These are phyloP conservation scores for Mycena capillaripes DNA, from an alignment of 768 basidiomycete species.

Conservation along the genomic window DNA sequence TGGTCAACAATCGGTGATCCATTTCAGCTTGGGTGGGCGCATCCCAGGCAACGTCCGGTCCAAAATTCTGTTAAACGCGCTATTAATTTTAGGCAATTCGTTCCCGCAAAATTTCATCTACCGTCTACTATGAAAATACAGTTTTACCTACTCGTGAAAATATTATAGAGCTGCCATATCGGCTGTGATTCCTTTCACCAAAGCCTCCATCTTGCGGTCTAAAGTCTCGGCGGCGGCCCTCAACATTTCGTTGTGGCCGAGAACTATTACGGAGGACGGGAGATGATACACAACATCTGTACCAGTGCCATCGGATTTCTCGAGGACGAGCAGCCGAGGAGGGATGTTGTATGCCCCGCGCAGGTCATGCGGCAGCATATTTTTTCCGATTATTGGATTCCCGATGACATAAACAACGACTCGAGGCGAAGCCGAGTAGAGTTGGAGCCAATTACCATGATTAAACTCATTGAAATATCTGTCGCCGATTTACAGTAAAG, in stretches of 20 bases:
- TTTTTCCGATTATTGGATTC: slow-evolving; percentile 65
- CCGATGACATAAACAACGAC: slow-evolving; percentile 61
- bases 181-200: slow-evolving; percentile 53
- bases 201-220: slow-evolving; percentile 59
- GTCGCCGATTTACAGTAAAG: background rate
- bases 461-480: slow-evolving; percentile 59
- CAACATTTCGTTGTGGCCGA: slow-evolving; percentile 48
- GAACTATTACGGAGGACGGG: slow-evolving; percentile 60
- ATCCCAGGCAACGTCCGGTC: no score
- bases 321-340: slow-evolving; percentile 58
- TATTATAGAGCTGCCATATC: no score
- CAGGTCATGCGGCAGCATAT: slow-evolving; percentile 57
- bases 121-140: no score
- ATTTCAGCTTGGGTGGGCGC: no score
- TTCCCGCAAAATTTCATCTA: no score
- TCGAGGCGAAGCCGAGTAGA: slow-evolving; percentile 46
- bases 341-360: slow-evolving; percentile 59
- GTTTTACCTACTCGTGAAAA: no score
- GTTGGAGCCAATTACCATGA: slow-evolving; percentile 53
- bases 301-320: slow-evolving; percentile 53
- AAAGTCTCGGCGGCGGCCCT: slow-evolving; percentile 50
- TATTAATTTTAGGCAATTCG: no score
- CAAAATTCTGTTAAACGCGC: no score
- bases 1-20: no score
- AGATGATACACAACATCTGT: slow-evolving; percentile 62